These are phyloP conservation scores for Neurospora crassa DNA, from an alignment of 2,329 filamentous ascomycete species.

Conservation along the genomic window DNA sequence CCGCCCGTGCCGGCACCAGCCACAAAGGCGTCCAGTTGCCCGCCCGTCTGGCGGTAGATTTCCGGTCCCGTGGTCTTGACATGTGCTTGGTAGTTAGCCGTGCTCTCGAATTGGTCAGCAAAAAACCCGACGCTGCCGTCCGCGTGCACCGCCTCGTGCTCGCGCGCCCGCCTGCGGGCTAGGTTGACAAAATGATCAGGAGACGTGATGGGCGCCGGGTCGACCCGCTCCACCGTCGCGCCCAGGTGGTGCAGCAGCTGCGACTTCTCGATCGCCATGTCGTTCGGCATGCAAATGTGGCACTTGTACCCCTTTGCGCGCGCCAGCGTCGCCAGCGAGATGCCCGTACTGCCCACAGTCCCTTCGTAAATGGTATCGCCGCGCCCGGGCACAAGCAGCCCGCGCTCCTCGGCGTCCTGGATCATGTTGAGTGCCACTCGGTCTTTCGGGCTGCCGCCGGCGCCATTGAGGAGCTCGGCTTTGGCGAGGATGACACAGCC, in stretches of 20 bases:
- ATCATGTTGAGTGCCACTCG: slow-evolving; percentile 90
- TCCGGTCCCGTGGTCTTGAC: slow-evolving; percentile 78
- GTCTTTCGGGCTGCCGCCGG: slow-evolving; percentile 89
- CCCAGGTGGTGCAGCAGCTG: slow-evolving; percentile 82
- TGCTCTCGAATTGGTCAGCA: slow-evolving; percentile 90
- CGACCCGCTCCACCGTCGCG: slow-evolving; percentile 83
- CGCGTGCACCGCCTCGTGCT: slow-evolving; percentile 52
- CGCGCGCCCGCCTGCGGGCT: slow-evolving; percentile 63
- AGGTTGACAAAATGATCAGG: slow-evolving; percentile 91
- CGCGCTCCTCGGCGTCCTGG: slow-evolving; percentile 64
- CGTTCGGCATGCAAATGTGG: slow-evolving; percentile 95
- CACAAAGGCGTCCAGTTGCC: slow-evolving; percentile 75
- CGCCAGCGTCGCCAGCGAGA: slow-evolving; percentile 83
- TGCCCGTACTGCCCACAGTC: slow-evolving; percentile 91
- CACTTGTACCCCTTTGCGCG: slow-evolving; percentile 82
- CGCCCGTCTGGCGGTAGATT: slow-evolving; percentile 69
- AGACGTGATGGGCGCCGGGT: slow-evolving; percentile 87
- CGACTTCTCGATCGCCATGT: slow-evolving; percentile 82
- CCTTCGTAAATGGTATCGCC: slow-evolving; percentile 97
- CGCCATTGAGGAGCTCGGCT: slow-evolving; percentile 92
- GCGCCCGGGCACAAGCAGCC: slow-evolving; percentile 64
- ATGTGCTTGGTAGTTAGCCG: slow-evolving; percentile 83
- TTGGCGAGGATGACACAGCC: slow-evolving; percentile 88
- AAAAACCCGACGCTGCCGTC: slow-evolving; percentile 76
- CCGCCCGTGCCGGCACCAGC: slow-evolving; percentile 91